Conservation (phyloP, 257 asterid genomes). For the Plantago ovata region DNA sequence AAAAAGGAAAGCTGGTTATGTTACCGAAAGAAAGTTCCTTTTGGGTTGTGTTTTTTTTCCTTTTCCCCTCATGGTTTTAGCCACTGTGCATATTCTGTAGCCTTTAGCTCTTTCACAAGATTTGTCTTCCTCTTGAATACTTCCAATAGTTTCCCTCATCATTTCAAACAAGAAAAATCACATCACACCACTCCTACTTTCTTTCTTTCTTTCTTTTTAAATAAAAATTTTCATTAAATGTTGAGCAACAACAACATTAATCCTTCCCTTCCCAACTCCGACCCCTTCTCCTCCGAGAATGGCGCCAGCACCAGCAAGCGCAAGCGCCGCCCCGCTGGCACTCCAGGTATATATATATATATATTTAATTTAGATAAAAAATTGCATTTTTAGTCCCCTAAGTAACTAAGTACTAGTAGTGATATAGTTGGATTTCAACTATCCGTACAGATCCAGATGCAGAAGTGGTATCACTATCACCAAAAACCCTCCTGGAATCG, state of each 20-base stretch:
- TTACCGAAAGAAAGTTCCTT: conserved; percentile 46
- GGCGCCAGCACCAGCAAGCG: conserved; percentile 40
- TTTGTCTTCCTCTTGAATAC: neutral
- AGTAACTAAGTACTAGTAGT: too few relatives aligned
- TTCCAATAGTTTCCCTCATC: neutral
- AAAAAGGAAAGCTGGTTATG: conserved; percentile 49
- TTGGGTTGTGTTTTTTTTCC: conserved; percentile 16
- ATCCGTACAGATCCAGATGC: conserved; percentile 77
- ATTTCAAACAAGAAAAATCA: too few relatives aligned
- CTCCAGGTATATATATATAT: conserved; percentile 49
- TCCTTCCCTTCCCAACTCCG: conserved; percentile 38
- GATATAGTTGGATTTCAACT: too few relatives aligned
- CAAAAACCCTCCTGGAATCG: conserved; percentile 76
- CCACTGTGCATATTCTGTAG: conserved; percentile 23
- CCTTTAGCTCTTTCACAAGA: conserved; percentile 10
- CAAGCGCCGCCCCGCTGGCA: conserved; percentile 80
- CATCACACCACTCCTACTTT: too few relatives aligned
- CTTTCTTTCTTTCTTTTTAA: too few relatives aligned
- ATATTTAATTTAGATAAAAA: neutral
- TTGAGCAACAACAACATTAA: conserved; percentile 26
- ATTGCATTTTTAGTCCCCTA: too few relatives aligned
- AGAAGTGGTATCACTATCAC: conserved; percentile 79
- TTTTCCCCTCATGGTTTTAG: conserved; percentile 25
- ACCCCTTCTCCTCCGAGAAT: conserved; percentile 30
- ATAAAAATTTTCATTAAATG: too few relatives aligned